Conservation (phyloP, 2,329 filamentous ascomycete species). For the Pseudogymnoascus sp. region DNA sequence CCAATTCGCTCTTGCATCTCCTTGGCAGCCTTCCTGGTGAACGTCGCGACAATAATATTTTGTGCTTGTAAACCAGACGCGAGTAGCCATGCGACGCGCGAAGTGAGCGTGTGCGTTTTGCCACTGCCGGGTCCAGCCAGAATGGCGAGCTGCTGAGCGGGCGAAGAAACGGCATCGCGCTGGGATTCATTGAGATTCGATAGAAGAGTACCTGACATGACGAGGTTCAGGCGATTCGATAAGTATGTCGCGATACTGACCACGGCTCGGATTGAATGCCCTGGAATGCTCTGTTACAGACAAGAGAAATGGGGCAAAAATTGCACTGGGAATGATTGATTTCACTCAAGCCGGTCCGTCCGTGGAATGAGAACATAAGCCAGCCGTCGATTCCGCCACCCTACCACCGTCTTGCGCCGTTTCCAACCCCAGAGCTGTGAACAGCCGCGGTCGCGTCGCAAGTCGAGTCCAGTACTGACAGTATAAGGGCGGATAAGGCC, state of each 20-base stretch:
- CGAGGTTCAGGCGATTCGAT: not conserved
- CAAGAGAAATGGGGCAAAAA: not conserved
- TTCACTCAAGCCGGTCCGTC: not conserved
- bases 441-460: not conserved
- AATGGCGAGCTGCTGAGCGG: conserved; percentile 52
- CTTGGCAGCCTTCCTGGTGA: conserved; percentile 87
- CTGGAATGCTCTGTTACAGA: not conserved
- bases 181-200: conserved; percentile 58
- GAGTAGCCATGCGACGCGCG: conserved; percentile 83
- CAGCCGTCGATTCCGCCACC: not conserved
- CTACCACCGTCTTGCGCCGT: not conserved
- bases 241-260: not conserved
- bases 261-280: not conserved
- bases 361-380: not conserved
- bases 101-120: conserved; percentile 92
- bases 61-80: conserved; percentile 65
- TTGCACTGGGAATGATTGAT: not conserved
- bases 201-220: conserved; percentile 34
- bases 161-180: conserved; percentile 55
- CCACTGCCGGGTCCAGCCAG: conserved; percentile 65
- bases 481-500: not conserved
- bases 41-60: conserved; percentile 91
- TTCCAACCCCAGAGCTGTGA: not conserved
- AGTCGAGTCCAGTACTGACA: not conserved
- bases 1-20: conserved; percentile 91